Percentiles rank a stretch among this genome's conserved stretches.
These are phyloP conservation scores for Ceratopteris richardii DNA, from an alignment of 75 land plant genomes.

Conservation along the genomic window DNA sequence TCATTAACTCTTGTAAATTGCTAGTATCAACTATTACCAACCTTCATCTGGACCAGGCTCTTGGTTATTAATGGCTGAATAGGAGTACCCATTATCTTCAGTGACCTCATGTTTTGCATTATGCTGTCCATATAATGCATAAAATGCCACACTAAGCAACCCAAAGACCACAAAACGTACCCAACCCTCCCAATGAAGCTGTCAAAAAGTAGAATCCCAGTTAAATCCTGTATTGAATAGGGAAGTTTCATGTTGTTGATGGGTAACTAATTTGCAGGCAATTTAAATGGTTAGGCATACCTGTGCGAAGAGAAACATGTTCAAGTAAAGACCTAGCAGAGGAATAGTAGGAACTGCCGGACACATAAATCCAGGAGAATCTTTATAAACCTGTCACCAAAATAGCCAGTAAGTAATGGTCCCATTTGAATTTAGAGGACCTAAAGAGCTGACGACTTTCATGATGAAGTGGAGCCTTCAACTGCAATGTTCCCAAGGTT, in stretches of 20 bases:
- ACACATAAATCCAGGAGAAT: slow-evolving; percentile 80
- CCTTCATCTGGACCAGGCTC: too few relatives aligned
- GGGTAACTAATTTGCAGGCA: neutral
- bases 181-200: slow-evolving; percentile 96
- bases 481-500: too few relatives aligned
- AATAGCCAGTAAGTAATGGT: too few relatives aligned
- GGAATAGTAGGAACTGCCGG: slow-evolving; percentile 82
- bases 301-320: slow-evolving; percentile 95
- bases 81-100: neutral
- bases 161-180: slow-evolving; percentile 60
- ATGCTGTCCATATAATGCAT: slow-evolving; percentile 79
- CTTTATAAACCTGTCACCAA: slow-evolving; percentile 62
- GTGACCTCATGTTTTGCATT: slow-evolving; percentile 38
- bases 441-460: too few relatives aligned
- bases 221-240: neutral
- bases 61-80: neutral
- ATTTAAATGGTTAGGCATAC: slow-evolving; percentile 18
- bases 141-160: slow-evolving; percentile 41
- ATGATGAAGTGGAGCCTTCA: too few relatives aligned
- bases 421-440: too few relatives aligned
- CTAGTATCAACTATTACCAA: too few relatives aligned
- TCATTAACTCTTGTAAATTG: too few relatives aligned
- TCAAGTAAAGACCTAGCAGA: slow-evolving; percentile 55
- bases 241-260: neutral
- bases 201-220: slow-evolving; percentile 15